These are phyloP conservation scores for Linderniella brevidens DNA, from an alignment of 257 asterid genomes.

Conservation along the genomic window DNA sequence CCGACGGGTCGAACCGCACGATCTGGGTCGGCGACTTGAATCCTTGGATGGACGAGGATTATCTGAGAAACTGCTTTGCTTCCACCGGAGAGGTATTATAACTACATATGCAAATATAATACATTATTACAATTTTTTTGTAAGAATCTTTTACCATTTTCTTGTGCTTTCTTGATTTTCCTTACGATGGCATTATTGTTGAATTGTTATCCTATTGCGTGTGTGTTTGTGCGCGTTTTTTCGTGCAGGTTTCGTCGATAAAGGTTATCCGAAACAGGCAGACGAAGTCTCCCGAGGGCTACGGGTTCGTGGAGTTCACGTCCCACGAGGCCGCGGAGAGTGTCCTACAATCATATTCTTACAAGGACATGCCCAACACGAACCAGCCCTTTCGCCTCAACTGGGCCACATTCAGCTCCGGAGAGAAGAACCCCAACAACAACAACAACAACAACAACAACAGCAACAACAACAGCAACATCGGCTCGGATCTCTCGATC, in stretches of 20 bases:
- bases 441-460: constrained; percentile 85
- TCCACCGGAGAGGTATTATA: constrained; percentile 84
- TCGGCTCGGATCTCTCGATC: constrained; percentile 72
- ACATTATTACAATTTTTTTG: not conserved
- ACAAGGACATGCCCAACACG: constrained; percentile 63
- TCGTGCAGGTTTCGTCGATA: constrained; percentile 57
- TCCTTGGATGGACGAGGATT: constrained; percentile 97
- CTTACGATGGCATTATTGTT: not conserved
- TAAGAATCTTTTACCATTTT: not conserved
- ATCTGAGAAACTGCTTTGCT: constrained; percentile 83
- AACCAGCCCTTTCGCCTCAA: constrained; percentile 78
- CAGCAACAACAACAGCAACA: constrained; percentile 66
- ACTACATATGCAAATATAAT: not conserved
- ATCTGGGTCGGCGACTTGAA: constrained; percentile 96
- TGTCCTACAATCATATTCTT: constrained; percentile 43
- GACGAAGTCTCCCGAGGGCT: constrained; percentile 80
- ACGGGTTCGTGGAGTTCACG: constrained; percentile 80
- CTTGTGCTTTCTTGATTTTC: not conserved
- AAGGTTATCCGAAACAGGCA: constrained; percentile 89
- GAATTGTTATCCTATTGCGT: not conserved
- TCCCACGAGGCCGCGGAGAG: constrained; percentile 82
- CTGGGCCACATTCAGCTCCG: constrained; percentile 96
- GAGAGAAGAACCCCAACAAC: constrained; percentile 66
- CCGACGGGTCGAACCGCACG: constrained; percentile 72
- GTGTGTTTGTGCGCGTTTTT: not conserved